These are phyloP conservation scores for Neurospora sp. DNA, from an alignment of 495 filamentous ascomycete species.

Conservation along the genomic window DNA sequence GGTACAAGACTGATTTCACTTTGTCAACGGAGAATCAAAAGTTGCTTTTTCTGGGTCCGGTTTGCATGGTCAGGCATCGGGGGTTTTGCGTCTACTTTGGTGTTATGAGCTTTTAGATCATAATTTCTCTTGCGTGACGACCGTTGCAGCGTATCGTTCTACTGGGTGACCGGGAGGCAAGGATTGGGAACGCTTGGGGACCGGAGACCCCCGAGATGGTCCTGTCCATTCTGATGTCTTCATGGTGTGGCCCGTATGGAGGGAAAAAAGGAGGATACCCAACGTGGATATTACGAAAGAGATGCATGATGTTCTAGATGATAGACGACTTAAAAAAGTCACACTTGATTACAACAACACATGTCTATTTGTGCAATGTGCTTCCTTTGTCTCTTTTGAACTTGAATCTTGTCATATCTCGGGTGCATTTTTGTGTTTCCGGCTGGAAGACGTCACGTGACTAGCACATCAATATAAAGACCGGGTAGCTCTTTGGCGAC, in stretches of 20 bases:
- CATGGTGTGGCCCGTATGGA: background rate
- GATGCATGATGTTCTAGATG: background rate
- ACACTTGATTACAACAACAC: background rate
- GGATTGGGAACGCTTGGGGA: background rate
- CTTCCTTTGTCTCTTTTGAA: background rate
- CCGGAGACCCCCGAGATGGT: background rate
- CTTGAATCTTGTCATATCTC: background rate
- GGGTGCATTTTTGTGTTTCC: background rate
- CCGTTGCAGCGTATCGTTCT: background rate
- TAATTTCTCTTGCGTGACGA: constrained; percentile 13
- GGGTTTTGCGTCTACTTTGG: constrained; percentile 20
- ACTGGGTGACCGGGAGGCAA: background rate
- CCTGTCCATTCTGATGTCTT: background rate
- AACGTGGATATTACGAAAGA: background rate
- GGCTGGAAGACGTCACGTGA: background rate
- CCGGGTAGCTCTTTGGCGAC: background rate
- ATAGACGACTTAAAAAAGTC: constrained; percentile 1
- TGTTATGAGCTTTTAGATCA: constrained; percentile 15
- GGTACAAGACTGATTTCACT: constrained; percentile 16
- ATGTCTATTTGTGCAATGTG: background rate
- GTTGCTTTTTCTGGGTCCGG: constrained; percentile 23
- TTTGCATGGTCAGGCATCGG: constrained; percentile 26
- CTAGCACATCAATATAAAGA: background rate
- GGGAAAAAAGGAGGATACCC: background rate
- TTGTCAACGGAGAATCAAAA: constrained; percentile 23